A percentile compares a stretch with the other conserved stretches of the same genome.
Evolutionary conservation across 2,329 filamentous ascomycete species (phyloP).

Genomic region (Venturia nashicola): DNA sequence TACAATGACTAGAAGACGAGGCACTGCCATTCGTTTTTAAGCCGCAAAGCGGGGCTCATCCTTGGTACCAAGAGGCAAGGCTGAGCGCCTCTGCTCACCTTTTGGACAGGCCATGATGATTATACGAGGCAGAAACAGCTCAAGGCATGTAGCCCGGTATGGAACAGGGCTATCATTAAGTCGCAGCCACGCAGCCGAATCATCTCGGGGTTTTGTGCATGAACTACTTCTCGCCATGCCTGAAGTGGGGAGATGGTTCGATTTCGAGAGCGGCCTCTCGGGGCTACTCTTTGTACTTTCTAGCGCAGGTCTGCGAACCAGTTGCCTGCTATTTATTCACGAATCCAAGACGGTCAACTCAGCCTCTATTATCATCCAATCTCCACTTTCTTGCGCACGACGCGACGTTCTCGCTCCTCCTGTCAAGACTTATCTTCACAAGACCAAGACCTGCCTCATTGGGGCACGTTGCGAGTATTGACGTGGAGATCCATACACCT

Average conservation of each 20-base stretch:
- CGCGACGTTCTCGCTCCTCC: background rate
- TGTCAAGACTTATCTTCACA: background rate
- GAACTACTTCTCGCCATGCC: background rate
- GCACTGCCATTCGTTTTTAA: background rate
- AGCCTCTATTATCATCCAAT: background rate
- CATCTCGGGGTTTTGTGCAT: background rate
- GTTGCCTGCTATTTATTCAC: background rate
- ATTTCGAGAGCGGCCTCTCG: background rate
- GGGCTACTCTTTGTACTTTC: background rate
- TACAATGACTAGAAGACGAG: background rate
- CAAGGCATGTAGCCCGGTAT: background rate
- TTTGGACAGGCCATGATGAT: background rate
- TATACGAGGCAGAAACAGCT: background rate
- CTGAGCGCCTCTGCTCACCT: background rate
- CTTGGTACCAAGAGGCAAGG: background rate
- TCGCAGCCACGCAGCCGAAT: background rate
- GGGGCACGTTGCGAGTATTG: background rate
- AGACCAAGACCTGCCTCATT: background rate
- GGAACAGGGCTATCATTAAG: background rate
- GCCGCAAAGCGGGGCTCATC: background rate
- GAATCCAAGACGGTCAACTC: background rate
- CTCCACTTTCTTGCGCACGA: background rate
- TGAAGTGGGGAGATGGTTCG: background rate
- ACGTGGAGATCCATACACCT: background rate
- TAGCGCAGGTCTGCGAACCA: background rate